A percentile compares a stretch with the other conserved stretches of the same genome.
Evolutionary conservation across 148 eudicot genomes (phyloP).

Genomic region (Camellia lanceoleosa): DNA sequence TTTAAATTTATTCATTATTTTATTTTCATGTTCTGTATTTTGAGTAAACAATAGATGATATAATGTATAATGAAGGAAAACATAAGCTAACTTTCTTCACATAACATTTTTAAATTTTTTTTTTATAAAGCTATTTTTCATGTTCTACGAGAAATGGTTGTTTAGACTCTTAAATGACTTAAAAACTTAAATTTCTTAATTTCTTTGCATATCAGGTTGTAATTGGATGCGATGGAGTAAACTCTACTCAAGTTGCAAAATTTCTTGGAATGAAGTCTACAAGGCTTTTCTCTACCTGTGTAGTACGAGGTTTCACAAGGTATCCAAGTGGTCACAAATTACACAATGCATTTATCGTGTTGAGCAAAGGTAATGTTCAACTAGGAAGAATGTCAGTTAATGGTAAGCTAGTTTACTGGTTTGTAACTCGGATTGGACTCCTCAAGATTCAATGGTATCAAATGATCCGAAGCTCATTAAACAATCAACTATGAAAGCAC

Average conservation of each 20-base stretch:
- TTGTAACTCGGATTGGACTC: conserved; percentile 12
- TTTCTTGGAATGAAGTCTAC: conserved; percentile 15
- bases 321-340: neutral
- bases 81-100: no score
- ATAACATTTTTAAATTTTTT: no score
- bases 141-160: no score
- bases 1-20: no score
- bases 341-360: neutral
- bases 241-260: conserved; percentile 5
- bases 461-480: conserved; percentile 10
- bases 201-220: neutral
- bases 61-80: no score
- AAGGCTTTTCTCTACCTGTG: conserved; percentile 16
- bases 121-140: no score
- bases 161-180: no score
- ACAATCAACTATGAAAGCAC: conserved; percentile 8
- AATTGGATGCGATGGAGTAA: conserved; percentile 18
- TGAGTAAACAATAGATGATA: no score
- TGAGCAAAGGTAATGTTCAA: conserved; percentile 12
- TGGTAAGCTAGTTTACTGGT: conserved; percentile 13
- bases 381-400: conserved; percentile 14
- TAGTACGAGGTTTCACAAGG: neutral
- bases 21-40: no score
- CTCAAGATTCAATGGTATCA: conserved; percentile 19
- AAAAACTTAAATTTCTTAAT: no score